phyloP scores from a whole-genome alignment of 352 stramenopile genomes.

The Phytophthora nicotianae region DNA sequence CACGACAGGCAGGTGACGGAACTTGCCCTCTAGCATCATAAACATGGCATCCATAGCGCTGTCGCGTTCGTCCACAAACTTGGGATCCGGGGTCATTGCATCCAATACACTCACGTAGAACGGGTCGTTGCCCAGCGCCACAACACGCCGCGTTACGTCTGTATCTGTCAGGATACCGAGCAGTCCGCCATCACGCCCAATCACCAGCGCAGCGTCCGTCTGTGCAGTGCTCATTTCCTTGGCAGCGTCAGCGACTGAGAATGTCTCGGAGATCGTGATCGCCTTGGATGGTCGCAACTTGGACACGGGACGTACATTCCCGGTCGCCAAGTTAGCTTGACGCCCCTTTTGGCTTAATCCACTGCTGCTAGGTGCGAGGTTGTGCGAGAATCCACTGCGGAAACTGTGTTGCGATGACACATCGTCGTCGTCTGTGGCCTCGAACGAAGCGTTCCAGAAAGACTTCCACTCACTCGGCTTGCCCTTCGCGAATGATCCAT shows the following conservation, averaged over 20 bases:
- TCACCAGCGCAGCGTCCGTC: conserved; percentile 93
- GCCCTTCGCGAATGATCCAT: conserved; percentile 89
- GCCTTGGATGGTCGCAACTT: conserved; percentile 89
- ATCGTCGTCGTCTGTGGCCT: conserved; percentile 76
- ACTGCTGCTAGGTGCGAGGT: conserved; percentile 40
- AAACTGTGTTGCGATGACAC: conserved; percentile 85
- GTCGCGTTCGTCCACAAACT: conserved; percentile 89
- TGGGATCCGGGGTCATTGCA: conserved; percentile 87
- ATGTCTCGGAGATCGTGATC: conserved; percentile 87
- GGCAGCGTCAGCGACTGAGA: conserved; percentile 89
- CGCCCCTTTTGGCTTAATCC: conserved; percentile 46
- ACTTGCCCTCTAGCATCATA: conserved; percentile 91
- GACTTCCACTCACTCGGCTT: conserved; percentile 87
- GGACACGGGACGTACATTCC: conserved; percentile 91
- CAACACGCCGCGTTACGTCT: conserved; percentile 85
- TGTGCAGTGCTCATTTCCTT: conserved; percentile 91
- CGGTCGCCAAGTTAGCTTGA: conserved; percentile 60
- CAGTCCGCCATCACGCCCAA: conserved; percentile 88
- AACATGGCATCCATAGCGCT: conserved; percentile 93
- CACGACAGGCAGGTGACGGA: conserved; percentile 97
- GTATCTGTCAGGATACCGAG: conserved; percentile 96
- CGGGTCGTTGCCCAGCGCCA: conserved; percentile 85
- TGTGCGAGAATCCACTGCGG: conserved; percentile 74
- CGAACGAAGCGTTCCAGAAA: conserved; percentile 92
- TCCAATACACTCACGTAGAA: conserved; percentile 86